Conservation (phyloP, 2,329 filamentous ascomycete species). For the Xenosphaeropsis pyriputrescens region DNA sequence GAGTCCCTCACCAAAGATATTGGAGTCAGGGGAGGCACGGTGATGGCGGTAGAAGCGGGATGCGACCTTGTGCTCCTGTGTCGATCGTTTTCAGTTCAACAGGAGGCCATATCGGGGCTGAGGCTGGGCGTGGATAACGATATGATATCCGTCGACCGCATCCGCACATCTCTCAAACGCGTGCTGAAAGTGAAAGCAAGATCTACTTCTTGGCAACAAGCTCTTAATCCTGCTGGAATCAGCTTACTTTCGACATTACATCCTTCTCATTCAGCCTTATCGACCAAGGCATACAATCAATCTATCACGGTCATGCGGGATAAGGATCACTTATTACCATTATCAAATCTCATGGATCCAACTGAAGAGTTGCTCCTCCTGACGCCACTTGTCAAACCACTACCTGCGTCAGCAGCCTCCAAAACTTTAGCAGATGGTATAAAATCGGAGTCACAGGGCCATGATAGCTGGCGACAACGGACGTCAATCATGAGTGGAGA, state of each 20-base stretch:
- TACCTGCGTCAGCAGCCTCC: conserved; percentile 79
- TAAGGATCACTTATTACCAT: conserved; percentile 69
- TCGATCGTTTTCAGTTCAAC: conserved; percentile 73
- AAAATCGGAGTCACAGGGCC: conserved; percentile 25
- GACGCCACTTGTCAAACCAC: conserved; percentile 78
- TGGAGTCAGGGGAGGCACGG: conserved; percentile 89
- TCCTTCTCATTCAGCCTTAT: conserved; percentile 66
- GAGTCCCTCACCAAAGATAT: conserved; percentile 91
- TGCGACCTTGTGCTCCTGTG: conserved; percentile 87
- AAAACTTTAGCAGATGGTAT: conserved; percentile 45
- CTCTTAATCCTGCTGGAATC: conserved; percentile 74
- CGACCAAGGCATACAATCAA: conserved; percentile 74
- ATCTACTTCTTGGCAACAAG: conserved; percentile 83
- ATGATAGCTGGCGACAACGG: conserved; percentile 42
- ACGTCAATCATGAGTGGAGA: conserved; percentile 76
- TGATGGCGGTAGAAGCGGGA: conserved; percentile 94
- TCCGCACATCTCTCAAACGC: conserved; percentile 65
- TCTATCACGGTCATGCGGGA: conserved; percentile 91
- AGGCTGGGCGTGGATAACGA: conserved; percentile 83
- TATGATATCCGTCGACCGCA: conserved; percentile 68
- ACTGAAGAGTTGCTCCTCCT: conserved; percentile 82
- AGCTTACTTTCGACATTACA: conserved; percentile 67
- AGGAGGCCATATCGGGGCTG: conserved; percentile 81
- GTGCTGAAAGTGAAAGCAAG: conserved; percentile 69
- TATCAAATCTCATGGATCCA: conserved; percentile 66